phyloP scores from a whole-genome alignment of 441 rosid genomes.

The Populus hybrid region DNA sequence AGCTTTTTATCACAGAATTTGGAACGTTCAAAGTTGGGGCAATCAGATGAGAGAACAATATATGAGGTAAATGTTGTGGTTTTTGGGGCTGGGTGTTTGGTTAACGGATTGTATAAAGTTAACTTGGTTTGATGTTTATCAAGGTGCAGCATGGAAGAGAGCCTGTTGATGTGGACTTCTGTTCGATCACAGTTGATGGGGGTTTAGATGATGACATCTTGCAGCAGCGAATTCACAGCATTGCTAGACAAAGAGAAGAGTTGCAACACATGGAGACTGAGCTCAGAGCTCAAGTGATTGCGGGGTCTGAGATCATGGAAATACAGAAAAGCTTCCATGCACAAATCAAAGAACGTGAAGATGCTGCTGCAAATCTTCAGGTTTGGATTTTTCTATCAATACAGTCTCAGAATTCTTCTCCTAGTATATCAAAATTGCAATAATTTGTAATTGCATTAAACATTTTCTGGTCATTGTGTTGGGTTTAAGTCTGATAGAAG shows the following conservation, averaged over 20 bases:
- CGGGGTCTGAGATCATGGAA: constrained; percentile 58
- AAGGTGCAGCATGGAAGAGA: constrained; percentile 82
- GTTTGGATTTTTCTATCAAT: constrained; percentile 27
- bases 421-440: background rate
- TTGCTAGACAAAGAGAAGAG: constrained; percentile 73
- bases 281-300: constrained; percentile 68
- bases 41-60: constrained; percentile 72
- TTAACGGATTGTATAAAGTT: constrained; percentile 13
- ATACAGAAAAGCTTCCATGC: constrained; percentile 59
- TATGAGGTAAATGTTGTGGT: constrained; percentile 60
- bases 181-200: constrained; percentile 56
- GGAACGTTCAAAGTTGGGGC: constrained; percentile 61
- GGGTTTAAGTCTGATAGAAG: background rate
- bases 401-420: background rate
- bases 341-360: constrained; percentile 60
- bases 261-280: constrained; percentile 74
- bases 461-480: background rate
- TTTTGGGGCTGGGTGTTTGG: background rate
- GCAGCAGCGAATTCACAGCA: constrained; percentile 58
- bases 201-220: constrained; percentile 48
- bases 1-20: constrained; percentile 39
- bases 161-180: constrained; percentile 52
- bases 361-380: constrained; percentile 71
- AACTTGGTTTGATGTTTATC: constrained; percentile 35
- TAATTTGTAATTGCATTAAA: background rate